phyloP scores from a whole-genome alignment of 1,139 yeast genomes.

The Candida albicans region DNA sequence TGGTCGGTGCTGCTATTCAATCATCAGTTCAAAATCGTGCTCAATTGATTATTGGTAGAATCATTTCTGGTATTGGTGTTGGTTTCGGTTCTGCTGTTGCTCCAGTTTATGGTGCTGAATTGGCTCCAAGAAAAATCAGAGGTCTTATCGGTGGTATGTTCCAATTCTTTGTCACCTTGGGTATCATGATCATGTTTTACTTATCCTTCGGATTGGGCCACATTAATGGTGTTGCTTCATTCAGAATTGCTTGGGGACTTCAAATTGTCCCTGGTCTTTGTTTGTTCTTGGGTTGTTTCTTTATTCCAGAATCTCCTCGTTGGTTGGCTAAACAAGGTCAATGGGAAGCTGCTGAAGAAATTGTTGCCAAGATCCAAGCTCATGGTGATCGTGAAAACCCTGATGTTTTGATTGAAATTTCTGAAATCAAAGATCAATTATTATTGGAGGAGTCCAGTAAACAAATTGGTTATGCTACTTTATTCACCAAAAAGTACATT shows the following conservation, averaged over 20 bases:
- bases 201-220: conserved; percentile 59
- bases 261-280: conserved; percentile 63
- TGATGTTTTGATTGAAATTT: conserved; percentile 55
- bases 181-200: conserved; percentile 61
- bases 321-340: conserved; percentile 66
- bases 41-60: conserved; percentile 60
- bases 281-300: conserved; percentile 47
- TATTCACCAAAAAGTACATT: conserved; percentile 49
- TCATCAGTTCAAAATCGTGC: conserved; percentile 46
- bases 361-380: conserved; percentile 55
- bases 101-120: conserved; percentile 74
- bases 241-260: conserved; percentile 69
- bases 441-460: conserved; percentile 36
- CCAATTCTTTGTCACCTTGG: conserved; percentile 70
- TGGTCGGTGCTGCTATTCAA: conserved; percentile 51
- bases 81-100: conserved; percentile 73
- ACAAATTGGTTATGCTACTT: conserved; percentile 42
- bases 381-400: conserved; percentile 54
- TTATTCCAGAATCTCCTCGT: conserved; percentile 73
- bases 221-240: conserved; percentile 50
- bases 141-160: conserved; percentile 66
- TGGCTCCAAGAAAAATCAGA: conserved; percentile 64
- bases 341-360: conserved; percentile 62
- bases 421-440: conserved; percentile 56
- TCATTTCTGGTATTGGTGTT: conserved; percentile 65